Evolutionary conservation across 345 rosid species (phyloP).

Genomic region (Ceriops tagal): DNA sequence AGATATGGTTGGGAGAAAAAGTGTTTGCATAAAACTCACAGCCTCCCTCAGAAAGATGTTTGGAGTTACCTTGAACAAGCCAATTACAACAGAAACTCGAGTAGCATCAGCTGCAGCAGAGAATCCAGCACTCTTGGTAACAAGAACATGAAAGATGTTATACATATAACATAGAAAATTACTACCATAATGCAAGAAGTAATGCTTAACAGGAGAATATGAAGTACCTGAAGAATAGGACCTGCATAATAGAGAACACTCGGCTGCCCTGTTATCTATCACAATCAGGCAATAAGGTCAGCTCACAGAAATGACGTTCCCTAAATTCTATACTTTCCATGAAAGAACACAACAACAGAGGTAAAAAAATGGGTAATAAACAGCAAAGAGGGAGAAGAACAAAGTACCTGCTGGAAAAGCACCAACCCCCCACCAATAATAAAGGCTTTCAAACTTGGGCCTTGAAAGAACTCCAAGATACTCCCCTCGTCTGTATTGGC

Average conservation of each 20-base stretch:
- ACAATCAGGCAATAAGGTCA: constrained; percentile 15
- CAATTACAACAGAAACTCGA: constrained; percentile 32
- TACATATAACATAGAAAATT: constrained; percentile 1
- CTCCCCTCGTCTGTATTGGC: constrained; percentile 61
- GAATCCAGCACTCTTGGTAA: constrained; percentile 31
- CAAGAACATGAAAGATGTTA: constrained; percentile 11
- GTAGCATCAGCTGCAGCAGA: constrained; percentile 35
- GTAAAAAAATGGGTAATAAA: neutral
- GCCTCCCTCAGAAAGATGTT: neutral
- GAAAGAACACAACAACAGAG: constrained; percentile 1
- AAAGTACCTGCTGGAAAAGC: constrained; percentile 84
- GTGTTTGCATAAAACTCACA: neutral
- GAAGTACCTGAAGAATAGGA: constrained; percentile 33
- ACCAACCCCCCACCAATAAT: constrained; percentile 92
- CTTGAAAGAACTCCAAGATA: constrained; percentile 81
- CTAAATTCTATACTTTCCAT: neutral
- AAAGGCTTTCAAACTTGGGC: constrained; percentile 87
- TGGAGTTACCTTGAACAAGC: constrained; percentile 28
- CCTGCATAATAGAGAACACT: constrained; percentile 36
- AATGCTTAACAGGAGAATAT: constrained; percentile 10
- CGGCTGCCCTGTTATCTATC: constrained; percentile 36
- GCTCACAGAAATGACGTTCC: constrained; percentile 15
- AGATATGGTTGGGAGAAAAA: neutral
- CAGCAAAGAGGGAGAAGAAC: constrained; percentile 13
- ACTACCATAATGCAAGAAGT: constrained; percentile 9